Percentiles rank a stretch among this genome's conserved stretches.
phyloP scores from a whole-genome alignment of 2,329 filamentous ascomycete genomes.

The Fusarium aywerte region DNA sequence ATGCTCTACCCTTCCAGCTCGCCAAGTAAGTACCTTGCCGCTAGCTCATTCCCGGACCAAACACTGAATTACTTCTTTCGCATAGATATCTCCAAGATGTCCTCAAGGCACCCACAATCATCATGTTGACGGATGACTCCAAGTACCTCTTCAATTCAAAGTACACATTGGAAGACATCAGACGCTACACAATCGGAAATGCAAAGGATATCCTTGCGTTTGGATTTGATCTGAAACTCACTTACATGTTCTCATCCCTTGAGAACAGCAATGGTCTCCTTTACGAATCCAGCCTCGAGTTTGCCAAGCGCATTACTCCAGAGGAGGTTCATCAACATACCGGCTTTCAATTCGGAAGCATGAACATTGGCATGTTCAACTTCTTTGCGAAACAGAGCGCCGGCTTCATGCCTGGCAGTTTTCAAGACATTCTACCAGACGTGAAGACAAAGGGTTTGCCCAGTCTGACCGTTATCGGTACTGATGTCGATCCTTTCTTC shows the following conservation, averaged over 20 bases:
- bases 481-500: conserved; percentile 11
- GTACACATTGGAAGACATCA: conserved; percentile 9
- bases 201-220: conserved; percentile 11
- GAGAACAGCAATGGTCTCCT: conserved; percentile 1
- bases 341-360: conserved; percentile 6
- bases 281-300: conserved; percentile 2
- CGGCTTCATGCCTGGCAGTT: conserved; percentile 5
- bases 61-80: not conserved
- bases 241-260: conserved; percentile 8
- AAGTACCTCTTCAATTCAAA: conserved; percentile 13
- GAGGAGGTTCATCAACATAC: conserved; percentile 9
- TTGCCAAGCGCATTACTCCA: conserved; percentile 11
- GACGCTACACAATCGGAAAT: conserved; percentile 4
- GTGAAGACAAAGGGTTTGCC: conserved; percentile 2
- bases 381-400: conserved; percentile 12
- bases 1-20: conserved; percentile 10
- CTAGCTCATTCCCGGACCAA: not conserved
- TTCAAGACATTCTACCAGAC: conserved; percentile 4
- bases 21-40: not conserved
- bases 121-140: conserved; percentile 11
- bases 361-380: conserved; percentile 11
- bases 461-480: conserved; percentile 3
- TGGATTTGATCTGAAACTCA: conserved; percentile 2
- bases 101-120: conserved; percentile 4
- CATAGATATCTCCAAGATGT: conserved; percentile 3